Base-by-base conservation (phyloP, 2,329 filamentous ascomycete genomes). In the Penicillium olsonii region DNA sequence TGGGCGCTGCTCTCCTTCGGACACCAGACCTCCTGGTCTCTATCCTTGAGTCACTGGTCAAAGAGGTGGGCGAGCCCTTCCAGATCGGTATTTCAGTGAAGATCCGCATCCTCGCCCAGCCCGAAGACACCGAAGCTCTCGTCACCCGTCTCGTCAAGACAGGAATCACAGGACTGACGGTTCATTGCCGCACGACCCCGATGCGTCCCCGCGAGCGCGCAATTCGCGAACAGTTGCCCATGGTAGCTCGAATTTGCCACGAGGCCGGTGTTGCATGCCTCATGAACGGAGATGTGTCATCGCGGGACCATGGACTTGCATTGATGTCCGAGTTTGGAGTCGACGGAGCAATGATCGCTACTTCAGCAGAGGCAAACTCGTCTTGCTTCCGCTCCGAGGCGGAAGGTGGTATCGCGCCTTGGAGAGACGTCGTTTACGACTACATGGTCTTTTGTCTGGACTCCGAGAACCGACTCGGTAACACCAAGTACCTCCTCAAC, bases 291-390 rank as follows among this genome's bases (percentile, higher is more conserved):
- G 94, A 99, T 64, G 91, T 99, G 0, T 83, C 80, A 46, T 83
- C 78, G 31, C 83, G 88, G 46, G 87, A 90, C 42, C 78, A 95
- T 51, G 92, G 85, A 0, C 65, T 88, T 7, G 68, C 77, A 51
- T 78, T 99, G 6, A 86, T 91, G 53, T 64, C 81, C 20, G 87
- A 96, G 67, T 96, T 83, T 65, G 87, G 85, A n/a, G 88, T 88
- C 5, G 92, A 97, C 65, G 92, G 92, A 5, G 94, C 90, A 53
- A 99, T 99, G 94, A 97, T 99, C 63, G 94, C 94, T 9, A 94
- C 90, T 3, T 82, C 90, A 3, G 94, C 94, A 1, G 94, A 99
- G 75, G 83, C 86, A 56, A 99, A 99, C 66, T 84, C 91, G 3
- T 95, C 89, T 57, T 92, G 88, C 64, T 99, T 99, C 76, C 82